Percentiles rank a stretch among this genome's conserved stretches.
Evolutionary conservation across 2,329 filamentous ascomycete species (phyloP).

Genomic region (Cladosporium cucumerinum): DNA sequence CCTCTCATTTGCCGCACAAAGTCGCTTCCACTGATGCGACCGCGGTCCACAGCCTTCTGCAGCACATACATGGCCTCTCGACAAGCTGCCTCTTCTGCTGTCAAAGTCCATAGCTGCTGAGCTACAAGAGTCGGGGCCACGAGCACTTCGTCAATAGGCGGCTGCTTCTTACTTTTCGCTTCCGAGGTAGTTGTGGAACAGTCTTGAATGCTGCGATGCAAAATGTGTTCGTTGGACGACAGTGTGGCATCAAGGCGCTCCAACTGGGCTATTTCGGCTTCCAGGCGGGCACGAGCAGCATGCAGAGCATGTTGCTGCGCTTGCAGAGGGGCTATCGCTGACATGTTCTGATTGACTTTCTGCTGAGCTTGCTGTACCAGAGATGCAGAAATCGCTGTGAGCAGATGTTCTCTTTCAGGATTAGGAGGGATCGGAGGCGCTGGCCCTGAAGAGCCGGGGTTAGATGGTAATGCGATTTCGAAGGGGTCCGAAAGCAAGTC

Average conservation of each 20-base stretch:
- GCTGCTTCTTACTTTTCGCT: constrained; percentile 65
- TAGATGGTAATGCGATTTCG: constrained; percentile 53
- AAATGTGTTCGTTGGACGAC: constrained; percentile 70
- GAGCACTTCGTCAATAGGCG: constrained; percentile 82
- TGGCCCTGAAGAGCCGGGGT: constrained; percentile 47
- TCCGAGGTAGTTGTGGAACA: constrained; percentile 75
- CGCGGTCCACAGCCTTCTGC: constrained; percentile 69
- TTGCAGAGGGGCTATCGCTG: constrained; percentile 69
- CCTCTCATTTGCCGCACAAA: constrained; percentile 72
- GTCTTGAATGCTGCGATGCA: constrained; percentile 71
- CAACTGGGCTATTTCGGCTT: constrained; percentile 70
- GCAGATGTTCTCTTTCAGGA: constrained; percentile 86
- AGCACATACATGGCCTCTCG: constrained; percentile 84
- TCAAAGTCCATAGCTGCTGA: constrained; percentile 84
- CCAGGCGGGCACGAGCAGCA: constrained; percentile 64
- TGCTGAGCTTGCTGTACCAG: constrained; percentile 67
- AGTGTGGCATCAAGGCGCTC: constrained; percentile 68
- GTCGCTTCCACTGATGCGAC: constrained; percentile 65
- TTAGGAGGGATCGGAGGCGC: constrained; percentile 91
- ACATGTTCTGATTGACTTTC: constrained; percentile 67
- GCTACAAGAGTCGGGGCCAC: constrained; percentile 92
- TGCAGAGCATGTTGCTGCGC: constrained; percentile 78
- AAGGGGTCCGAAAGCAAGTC: constrained; percentile 64
- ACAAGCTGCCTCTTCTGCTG: constrained; percentile 83
- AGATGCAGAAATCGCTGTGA: constrained; percentile 69